These are phyloP conservation scores for Austroboletus rostrupii DNA, from an alignment of 1,284 basidiomycete genomes.

Conservation along the genomic window DNA sequence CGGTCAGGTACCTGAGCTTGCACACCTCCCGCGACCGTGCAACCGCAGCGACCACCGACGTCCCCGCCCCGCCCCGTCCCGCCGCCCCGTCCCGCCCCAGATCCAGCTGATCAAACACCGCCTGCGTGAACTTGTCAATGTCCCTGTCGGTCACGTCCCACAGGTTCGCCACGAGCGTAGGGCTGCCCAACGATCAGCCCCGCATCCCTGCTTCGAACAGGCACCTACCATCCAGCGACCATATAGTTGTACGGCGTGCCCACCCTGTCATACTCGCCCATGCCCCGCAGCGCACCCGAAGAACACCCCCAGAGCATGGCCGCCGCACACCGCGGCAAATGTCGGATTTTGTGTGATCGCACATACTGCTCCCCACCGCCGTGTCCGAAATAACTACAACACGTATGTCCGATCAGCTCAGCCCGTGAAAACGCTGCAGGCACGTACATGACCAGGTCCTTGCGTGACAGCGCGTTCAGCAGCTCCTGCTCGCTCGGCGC, in stretches of 20 bases:
- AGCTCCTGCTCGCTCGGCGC: constrained; percentile 82
- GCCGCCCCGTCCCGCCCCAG: too few relatives aligned
- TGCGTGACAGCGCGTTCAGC: constrained; percentile 60
- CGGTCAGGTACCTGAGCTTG: constrained; percentile 92
- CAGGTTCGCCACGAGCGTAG: constrained; percentile 88
- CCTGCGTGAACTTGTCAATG: constrained; percentile 87
- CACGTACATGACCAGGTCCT: constrained; percentile 86
- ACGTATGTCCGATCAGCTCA: constrained; percentile 6
- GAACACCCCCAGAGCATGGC: constrained; percentile 99
- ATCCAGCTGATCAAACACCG: constrained; percentile 75
- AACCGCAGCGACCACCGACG: constrained; percentile 75
- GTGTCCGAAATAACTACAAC: constrained; percentile 88
- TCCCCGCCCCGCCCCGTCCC: too few relatives aligned
- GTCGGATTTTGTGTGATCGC: constrained; percentile 79
- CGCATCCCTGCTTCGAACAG: background rate
- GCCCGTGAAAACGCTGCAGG: background rate
- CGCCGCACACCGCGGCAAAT: constrained; percentile 80
- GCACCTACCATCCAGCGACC: constrained; percentile 87
- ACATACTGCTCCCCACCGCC: constrained; percentile 95
- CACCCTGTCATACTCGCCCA: constrained; percentile 89
- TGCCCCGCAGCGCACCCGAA: constrained; percentile 81
- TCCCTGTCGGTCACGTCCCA: constrained; percentile 99
- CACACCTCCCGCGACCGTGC: constrained; percentile 75
- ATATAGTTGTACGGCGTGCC: constrained; percentile 95
- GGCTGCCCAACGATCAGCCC: constrained; percentile 44